Base-by-base conservation (phyloP, 129 eudicot species). In the Flaveria trinervia region DNA sequence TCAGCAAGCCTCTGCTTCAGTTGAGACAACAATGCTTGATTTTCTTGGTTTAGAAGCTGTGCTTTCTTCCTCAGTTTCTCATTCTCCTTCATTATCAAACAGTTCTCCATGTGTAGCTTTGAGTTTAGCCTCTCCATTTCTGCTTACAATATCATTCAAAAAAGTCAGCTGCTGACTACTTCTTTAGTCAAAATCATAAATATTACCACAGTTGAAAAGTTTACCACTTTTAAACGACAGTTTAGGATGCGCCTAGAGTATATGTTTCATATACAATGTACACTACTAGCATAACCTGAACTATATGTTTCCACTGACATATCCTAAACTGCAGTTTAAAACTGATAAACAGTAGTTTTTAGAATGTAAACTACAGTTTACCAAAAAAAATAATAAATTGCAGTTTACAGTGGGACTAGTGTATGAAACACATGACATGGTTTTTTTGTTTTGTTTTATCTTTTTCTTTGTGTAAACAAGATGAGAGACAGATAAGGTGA, bases 1-100 rank as follows among this genome's bases (percentile, higher is more conserved):
- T 78, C 80, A 1, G 92, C 65, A 7, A 89, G 77, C 83, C 86
- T 87, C 81, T 91, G 96, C 69, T 86, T 89, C 18, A 94, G 87
- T 81, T 94, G 89, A 11, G 84, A 85, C 49, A 91, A 85, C 51
- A 94, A 81, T 57, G 83, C 85, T 48, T 94, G 96, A 64, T 94
- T 94, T 72, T 94, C 97, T 75, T 94, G 97, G 78, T 94, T 87
- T 43, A 94, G 87, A 16, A 82, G 75, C 81, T 91, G 92, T 11
- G 98, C 98, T 77, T 87, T 87, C 83, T 88, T 94, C 84, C 97
- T 87, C 28, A 94, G 82, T 84, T 89, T 85, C 83, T 94, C 98
- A 67, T 94, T 94, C 65, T 94, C 98, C 70, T 89, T 75, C 93
- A 94, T 89, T 68, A 94, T 94, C 89, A 87, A 89, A 78, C 87